Percentiles rank a stretch among this genome's conserved stretches.
These are phyloP conservation scores for Coccomyxa sp. DNA, from an alignment of 139 green algal genomes.

Conservation along the genomic window DNA sequence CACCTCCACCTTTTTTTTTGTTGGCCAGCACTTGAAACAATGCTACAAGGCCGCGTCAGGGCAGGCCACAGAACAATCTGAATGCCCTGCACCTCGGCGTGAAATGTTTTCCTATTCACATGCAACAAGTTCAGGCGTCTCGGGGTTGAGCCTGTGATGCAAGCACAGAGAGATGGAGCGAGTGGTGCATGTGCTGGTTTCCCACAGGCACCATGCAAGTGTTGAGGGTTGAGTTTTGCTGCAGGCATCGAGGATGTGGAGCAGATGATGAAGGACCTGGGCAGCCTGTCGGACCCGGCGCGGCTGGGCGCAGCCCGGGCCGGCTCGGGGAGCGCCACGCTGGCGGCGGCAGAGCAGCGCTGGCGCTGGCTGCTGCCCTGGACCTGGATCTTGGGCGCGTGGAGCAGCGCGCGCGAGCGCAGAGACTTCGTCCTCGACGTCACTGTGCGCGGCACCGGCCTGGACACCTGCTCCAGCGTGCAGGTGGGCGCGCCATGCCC, in stretches of 20 bases:
- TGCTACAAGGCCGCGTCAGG: no score
- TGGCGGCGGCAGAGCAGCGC: background rate
- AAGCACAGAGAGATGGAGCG: no score
- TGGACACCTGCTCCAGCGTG: conserved; percentile 6
- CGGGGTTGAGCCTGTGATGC: no score
- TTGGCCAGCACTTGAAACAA: no score
- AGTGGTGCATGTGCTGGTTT: no score
- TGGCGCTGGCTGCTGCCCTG: conserved; percentile 9
- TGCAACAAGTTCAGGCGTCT: no score
- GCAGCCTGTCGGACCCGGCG: conserved; percentile 1
- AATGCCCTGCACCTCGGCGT: no score
- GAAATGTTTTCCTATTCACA: no score
- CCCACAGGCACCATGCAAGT: no score
- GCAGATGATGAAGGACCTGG: conserved; percentile 9
- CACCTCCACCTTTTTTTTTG: no score
- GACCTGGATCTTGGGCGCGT: conserved; percentile 1
- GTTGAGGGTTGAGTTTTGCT: background rate
- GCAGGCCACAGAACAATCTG: no score
- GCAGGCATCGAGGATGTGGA: conserved; percentile 1
- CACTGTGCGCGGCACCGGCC: background rate
- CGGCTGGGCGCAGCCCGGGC: background rate
- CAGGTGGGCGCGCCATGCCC: background rate
- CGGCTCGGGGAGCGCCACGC: background rate
- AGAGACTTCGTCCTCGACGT: background rate
- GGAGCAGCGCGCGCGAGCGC: background rate